Conservation (phyloP, 2,329 filamentous ascomycete genomes). For the Xylariaceae sp. region DNA sequence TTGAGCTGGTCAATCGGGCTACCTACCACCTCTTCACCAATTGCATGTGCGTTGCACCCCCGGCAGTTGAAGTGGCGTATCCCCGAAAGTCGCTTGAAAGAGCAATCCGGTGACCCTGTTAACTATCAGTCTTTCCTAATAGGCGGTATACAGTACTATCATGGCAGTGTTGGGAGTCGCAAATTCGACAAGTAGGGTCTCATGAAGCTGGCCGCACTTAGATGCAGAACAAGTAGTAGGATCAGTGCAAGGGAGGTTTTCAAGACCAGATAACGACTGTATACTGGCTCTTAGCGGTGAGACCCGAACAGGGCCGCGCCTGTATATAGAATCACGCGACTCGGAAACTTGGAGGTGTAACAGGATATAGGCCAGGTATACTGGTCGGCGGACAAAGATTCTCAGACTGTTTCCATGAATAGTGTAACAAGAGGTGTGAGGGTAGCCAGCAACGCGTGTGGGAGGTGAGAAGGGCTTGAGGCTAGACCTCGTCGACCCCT, state of each 20-base stretch:
- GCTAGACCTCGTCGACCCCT: constrained; percentile 9
- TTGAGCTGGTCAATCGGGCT: constrained; percentile 1
- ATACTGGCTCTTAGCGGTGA: constrained; percentile 9
- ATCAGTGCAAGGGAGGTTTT: background rate
- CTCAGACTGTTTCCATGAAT: constrained; percentile 3
- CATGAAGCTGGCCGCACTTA: constrained; percentile 1
- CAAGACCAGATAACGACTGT: constrained; percentile 6
- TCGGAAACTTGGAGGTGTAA: constrained; percentile 14
- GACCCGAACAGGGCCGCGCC: constrained; percentile 13
- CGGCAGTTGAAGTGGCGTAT: constrained; percentile 15
- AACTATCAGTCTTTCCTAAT: constrained; percentile 10
- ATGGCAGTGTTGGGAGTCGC: background rate
- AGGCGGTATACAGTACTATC: background rate
- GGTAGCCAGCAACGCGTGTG: constrained; percentile 5
- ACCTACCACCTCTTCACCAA: constrained; percentile 8
- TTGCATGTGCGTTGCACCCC: constrained; percentile 5
- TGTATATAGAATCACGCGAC: constrained; percentile 12
- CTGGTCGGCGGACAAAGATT: constrained; percentile 3
- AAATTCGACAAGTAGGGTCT: constrained; percentile 3
- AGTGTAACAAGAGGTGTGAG: constrained; percentile 12
- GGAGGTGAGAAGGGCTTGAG: constrained; percentile 6
- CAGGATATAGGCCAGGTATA: constrained; percentile 5
- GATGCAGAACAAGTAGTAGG: constrained; percentile 5
- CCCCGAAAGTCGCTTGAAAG: constrained; percentile 7
- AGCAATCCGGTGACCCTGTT: constrained; percentile 1